phyloP scores from a whole-genome alignment of 2,329 filamentous ascomycete species.

The Neonectria ditissima region DNA sequence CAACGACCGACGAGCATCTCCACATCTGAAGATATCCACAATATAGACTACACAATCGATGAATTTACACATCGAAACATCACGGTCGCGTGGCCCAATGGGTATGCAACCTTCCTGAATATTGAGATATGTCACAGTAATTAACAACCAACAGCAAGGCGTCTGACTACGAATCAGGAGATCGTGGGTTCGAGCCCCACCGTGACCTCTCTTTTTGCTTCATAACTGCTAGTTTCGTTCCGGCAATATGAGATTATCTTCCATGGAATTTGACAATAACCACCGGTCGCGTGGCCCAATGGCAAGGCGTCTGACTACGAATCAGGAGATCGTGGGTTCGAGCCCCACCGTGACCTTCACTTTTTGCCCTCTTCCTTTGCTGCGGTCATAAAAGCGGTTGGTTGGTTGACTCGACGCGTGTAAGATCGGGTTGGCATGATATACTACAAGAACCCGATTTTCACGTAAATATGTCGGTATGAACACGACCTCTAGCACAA shows the following conservation, averaged over 20 bases:
- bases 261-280: too few species aligned
- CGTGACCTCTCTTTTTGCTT: constrained; percentile 35
- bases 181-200: constrained; percentile 46
- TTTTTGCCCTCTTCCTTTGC: constrained; percentile 24
- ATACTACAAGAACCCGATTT: background rate
- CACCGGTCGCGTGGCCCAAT: constrained; percentile 24
- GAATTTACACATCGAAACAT: background rate
- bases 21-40: background rate
- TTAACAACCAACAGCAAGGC: constrained; percentile 39
- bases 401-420: background rate
- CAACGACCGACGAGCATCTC: background rate
- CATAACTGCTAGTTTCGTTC: too few species aligned
- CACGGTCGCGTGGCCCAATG: constrained; percentile 25
- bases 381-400: background rate
- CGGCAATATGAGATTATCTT: too few species aligned
- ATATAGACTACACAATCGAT: background rate
- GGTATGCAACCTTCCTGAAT: background rate
- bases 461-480: background rate
- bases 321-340: constrained; percentile 47
- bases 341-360: constrained; percentile 41
- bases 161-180: constrained; percentile 48
- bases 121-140: background rate
- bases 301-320: constrained; percentile 47
- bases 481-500: background rate
- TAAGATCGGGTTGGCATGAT: background rate